phyloP scores from a whole-genome alignment of 805 yeast genomes.

The Kuraishia piskuri region DNA sequence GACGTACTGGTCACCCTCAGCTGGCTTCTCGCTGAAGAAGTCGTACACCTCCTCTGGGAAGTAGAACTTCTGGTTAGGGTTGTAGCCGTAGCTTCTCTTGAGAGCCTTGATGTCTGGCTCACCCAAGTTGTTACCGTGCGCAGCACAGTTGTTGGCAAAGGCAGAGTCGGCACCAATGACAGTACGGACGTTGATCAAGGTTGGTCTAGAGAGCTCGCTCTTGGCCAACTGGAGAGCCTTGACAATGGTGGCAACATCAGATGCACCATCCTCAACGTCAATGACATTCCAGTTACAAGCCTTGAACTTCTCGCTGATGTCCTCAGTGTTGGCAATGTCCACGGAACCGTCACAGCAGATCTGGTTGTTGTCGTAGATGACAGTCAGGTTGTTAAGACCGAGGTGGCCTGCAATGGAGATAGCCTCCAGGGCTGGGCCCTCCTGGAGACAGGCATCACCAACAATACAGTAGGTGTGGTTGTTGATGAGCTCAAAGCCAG shows the following conservation, averaged over 20 bases:
- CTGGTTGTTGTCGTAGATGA: constrained; percentile 29
- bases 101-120: constrained; percentile 13
- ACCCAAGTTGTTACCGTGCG: constrained; percentile 29
- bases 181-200: constrained; percentile 25
- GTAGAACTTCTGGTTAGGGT: constrained; percentile 13
- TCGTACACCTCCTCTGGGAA: constrained; percentile 21
- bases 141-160: constrained; percentile 21
- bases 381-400: constrained; percentile 24
- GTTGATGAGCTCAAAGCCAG: constrained; percentile 21
- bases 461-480: constrained; percentile 24
- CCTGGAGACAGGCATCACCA: constrained; percentile 33
- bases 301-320: constrained; percentile 22
- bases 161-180: constrained; percentile 25
- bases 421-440: constrained; percentile 30
- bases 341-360: constrained; percentile 28
- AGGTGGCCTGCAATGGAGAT: constrained; percentile 31
- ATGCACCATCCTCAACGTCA: constrained; percentile 24
- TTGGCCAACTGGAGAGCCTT: constrained; percentile 26
- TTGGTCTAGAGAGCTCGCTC: constrained; percentile 21
- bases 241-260: constrained; percentile 21
- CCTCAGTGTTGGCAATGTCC: constrained; percentile 25
- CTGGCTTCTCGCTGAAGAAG: constrained; percentile 17
- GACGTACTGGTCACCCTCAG: constrained; percentile 15
- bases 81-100: constrained; percentile 12
- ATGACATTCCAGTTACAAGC: constrained; percentile 30